Conservation (phyloP, 345 rosid species). For the Clausena lansium region DNA sequence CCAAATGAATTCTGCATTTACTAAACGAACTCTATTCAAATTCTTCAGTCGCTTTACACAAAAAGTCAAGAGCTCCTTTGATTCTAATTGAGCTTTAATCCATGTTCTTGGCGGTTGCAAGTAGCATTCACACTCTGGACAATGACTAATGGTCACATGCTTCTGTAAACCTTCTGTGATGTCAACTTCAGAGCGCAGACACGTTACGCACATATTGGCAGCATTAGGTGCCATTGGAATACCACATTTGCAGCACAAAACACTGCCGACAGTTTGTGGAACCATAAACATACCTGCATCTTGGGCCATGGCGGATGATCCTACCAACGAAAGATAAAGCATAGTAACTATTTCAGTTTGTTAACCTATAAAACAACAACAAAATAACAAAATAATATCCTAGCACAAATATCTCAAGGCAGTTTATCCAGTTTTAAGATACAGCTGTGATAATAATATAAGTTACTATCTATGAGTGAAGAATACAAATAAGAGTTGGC, state of each 20-base stretch:
- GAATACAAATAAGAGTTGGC: background rate
- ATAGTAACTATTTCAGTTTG: background rate
- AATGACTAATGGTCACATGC: slow-evolving; percentile 7
- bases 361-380: background rate
- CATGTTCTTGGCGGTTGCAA: slow-evolving; percentile 17
- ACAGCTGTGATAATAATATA: background rate
- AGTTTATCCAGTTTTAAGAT: background rate
- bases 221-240: slow-evolving; percentile 20
- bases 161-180: slow-evolving; percentile 20
- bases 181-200: slow-evolving; percentile 23
- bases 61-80: slow-evolving; percentile 16
- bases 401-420: background rate
- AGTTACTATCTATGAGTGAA: background rate
- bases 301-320: background rate
- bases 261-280: slow-evolving; percentile 17
- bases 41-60: slow-evolving; percentile 19
- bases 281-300: slow-evolving; percentile 16
- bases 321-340: background rate
- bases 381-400: background rate
- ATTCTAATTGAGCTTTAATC: slow-evolving; percentile 20
- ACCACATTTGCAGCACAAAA: slow-evolving; percentile 23
- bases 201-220: slow-evolving; percentile 15
- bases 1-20: slow-evolving; percentile 14
- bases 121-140: slow-evolving; percentile 18
- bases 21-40: slow-evolving; percentile 10